Evolutionary conservation across 2,329 filamentous ascomycete genomes (phyloP), one percentile per base, ranked within the genome.

Genomic region (Truncatella angustata): DNA sequence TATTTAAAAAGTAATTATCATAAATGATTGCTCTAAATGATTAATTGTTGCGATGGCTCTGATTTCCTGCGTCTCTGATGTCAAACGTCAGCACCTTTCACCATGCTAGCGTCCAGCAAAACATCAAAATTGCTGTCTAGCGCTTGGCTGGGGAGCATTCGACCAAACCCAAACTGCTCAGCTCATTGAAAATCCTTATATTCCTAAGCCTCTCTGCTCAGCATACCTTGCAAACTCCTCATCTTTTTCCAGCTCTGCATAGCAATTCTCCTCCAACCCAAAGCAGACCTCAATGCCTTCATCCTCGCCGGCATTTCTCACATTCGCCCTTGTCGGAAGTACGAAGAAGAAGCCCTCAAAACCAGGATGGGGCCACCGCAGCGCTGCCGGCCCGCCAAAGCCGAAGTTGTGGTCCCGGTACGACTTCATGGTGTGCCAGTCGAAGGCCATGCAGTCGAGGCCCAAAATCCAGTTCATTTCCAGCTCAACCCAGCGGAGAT

Each of bases 361-460:
- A 10, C 47, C 47, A 1, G 47, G 47, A 14, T 49, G 34, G 6
- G 47, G 47, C 47, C 47, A 49, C 20, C 47, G 34, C 47, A 49
- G 18, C 9, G 47, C 47, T 2, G 47, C 47, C 7, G 47, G 47
- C 23, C 23, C 21, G 16, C 47, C 34, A n/a, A 49, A 49, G 35
- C 47, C 47, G 30, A 39, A 49, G 34, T 49, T 21, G 21, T 49
- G 47, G 18, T 23, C 26, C 16, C n/a, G 34, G 47, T 49, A 49
- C 18, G 47, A 49, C 18, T 49, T 49, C 47, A 49, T 49, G 20
- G 47, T 49, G 35, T 49, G 47, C 47, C 47, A 49, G 21, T 49
- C 47, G n/a, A 49, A 49, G 11, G 47, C 47, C 47, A 49, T 49
- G 36, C 34, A 40, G 47, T 49, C 47, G 12, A 49, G 32, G 12